phyloP scores from a whole-genome alignment of 495 filamentous ascomycete species.

The Lichina pygmaea region DNA sequence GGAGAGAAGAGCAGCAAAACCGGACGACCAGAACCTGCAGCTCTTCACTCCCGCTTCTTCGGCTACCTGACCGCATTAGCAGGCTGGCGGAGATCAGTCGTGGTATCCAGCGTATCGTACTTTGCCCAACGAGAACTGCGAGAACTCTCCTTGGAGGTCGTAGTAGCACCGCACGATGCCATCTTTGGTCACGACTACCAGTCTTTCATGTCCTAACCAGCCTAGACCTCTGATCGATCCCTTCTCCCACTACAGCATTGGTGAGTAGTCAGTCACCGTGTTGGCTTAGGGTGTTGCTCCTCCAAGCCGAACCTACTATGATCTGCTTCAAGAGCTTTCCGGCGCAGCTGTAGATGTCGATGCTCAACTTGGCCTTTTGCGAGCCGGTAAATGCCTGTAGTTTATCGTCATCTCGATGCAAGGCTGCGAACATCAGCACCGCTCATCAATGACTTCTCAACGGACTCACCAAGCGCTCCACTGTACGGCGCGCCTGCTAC shows the following conservation, averaged over 20 bases:
- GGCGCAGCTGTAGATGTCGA: slow-evolving; percentile 83
- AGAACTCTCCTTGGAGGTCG: slow-evolving; percentile 80
- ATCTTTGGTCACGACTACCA: slow-evolving; percentile 69
- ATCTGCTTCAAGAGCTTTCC: slow-evolving; percentile 57
- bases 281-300: slow-evolving; percentile 1
- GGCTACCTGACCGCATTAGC: slow-evolving; percentile 24
- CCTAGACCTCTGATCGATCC: slow-evolving; percentile 69
- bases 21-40: slow-evolving; percentile 74
- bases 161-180: slow-evolving; percentile 81
- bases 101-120: slow-evolving; percentile 13
- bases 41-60: slow-evolving; percentile 67
- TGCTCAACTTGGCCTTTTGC: slow-evolving; percentile 48
- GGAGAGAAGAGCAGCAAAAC: slow-evolving; percentile 75
- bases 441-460: neutral
- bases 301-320: slow-evolving; percentile 19
- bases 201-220: slow-evolving; percentile 91
- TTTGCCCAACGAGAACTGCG: slow-evolving; percentile 81
- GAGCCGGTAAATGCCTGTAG: slow-evolving; percentile 47
- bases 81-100: neutral
- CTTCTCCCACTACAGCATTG: slow-evolving; percentile 50
- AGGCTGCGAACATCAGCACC: slow-evolving; percentile 21
- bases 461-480: slow-evolving; percentile 57
- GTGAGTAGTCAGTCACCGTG: neutral
- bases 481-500: slow-evolving; percentile 83
- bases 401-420: slow-evolving; percentile 72